A percentile compares a stretch with the other conserved stretches of the same genome.
Evolutionary conservation across 108 stramenopile species (phyloP).

Genomic region (Nannochloropsis oceanica): DNA sequence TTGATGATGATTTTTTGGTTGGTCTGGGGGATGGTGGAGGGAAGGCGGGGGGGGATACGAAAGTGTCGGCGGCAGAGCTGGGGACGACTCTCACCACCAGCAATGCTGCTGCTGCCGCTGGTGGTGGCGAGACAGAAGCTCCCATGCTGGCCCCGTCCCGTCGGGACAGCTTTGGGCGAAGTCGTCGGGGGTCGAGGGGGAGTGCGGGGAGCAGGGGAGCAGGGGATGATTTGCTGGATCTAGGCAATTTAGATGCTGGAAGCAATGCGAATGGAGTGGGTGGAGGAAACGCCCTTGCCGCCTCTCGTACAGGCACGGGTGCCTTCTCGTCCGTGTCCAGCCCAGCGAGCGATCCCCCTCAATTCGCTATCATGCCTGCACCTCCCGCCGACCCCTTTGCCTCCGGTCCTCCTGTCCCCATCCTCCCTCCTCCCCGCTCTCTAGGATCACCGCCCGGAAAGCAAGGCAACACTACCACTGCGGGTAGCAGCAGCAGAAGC

Average conservation of each 20-base stretch:
- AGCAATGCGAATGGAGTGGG: not conserved
- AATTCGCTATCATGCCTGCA: not conserved
- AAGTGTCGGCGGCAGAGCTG: not conserved
- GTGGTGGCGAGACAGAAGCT: not conserved
- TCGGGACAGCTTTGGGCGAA: not conserved
- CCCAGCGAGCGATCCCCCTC: not conserved
- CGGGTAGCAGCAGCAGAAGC: not conserved
- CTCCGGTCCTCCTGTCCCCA: not conserved
- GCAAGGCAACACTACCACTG: not conserved
- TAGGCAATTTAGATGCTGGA: not conserved
- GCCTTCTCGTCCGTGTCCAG: too few species aligned
- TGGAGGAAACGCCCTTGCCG: not conserved
- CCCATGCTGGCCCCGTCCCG: not conserved
- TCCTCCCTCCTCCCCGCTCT: not conserved
- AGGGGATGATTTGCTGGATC: not conserved
- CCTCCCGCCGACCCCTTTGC: not conserved
- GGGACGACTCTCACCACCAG: not conserved
- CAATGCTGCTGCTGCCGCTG: not conserved
- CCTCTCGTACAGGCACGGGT: not conserved
- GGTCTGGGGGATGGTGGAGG: not conserved
- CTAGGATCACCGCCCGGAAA: not conserved
- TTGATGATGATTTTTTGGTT: not conserved
- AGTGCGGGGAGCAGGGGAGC: not conserved
- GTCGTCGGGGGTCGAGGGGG: not conserved
- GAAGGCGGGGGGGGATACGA: not conserved